Base-by-base conservation (phyloP, 1,284 basidiomycete genomes). In the Leccinum griseonigrum region DNA sequence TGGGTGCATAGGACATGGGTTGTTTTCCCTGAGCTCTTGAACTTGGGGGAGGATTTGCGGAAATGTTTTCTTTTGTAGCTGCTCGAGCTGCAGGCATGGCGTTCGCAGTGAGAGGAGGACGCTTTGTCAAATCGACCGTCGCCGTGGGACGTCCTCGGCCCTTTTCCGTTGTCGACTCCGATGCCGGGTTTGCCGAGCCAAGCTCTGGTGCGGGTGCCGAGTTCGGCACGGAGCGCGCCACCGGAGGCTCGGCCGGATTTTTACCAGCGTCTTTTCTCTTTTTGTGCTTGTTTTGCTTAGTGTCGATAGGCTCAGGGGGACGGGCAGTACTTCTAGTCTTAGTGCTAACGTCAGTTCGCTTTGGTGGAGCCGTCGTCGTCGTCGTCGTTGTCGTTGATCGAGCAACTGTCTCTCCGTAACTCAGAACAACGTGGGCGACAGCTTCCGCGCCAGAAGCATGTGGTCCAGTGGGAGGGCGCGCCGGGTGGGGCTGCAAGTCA, bases 11-110 rank as follows among this genome's bases (percentile, higher is more conserved):
- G 2, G 81, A 75, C 88, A 91, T 90, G 32, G 88, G 89, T 68
- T 88, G 87, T 74, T 91, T 91, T 70, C 90, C 90, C 52, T 88
- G 87, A 11, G 89, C 90, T 32, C 90, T 79, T 34, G 89, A 88
- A 64, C 82, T 85, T 43, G 78, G 88, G 66, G 75, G 83, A 64
- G 75, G 83, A 69, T 78, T 74, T 58, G 78, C 70, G 46, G 78
- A 76, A 36, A 75, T 60, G 62, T 68, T 71, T 72, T 76, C 75
- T 70, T 75, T 76, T 67, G 70, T 73, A 55, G 69, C 63, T 61
- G 77, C 68, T 57, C 75, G 75, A 70, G 74, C 74, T 65, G 76
- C 74, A 69, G 78, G 74, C 77, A 78, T 78, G 69, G 78, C 77
- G 70, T 75, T 72, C 65, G 69, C 76, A 65, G 76, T 66, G 71